phyloP scores from a whole-genome alignment of 192 early-diverging fungal genomes.

The Coemansia furcata region DNA sequence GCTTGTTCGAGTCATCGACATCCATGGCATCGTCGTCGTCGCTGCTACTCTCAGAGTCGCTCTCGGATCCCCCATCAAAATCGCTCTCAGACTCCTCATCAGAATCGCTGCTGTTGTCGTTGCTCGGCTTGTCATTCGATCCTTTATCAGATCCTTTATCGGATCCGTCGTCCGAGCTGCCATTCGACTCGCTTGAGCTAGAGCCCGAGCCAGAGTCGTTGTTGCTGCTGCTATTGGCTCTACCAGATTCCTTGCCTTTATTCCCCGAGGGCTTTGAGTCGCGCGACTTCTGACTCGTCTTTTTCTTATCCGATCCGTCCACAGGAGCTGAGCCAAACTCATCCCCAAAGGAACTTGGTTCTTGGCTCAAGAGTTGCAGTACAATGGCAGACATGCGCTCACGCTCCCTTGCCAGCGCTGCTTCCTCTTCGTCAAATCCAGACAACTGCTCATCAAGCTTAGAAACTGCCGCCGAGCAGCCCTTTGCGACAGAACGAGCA shows the following conservation, averaged over 20 bases:
- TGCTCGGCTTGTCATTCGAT: background rate
- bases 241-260: constrained; percentile 1
- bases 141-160: constrained; percentile 12
- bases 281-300: background rate
- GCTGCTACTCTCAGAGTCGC: constrained; percentile 4
- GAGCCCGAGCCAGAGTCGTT: constrained; percentile 11
- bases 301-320: constrained; percentile 9
- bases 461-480: background rate
- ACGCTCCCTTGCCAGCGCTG: constrained; percentile 27
- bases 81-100: constrained; percentile 6
- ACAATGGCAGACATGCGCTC: constrained; percentile 35
- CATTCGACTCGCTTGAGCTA: constrained; percentile 5
- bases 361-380: constrained; percentile 12
- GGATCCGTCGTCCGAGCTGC: constrained; percentile 5
- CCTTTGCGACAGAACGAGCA: background rate
- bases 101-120: background rate
- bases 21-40: constrained; percentile 33
- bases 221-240: background rate
- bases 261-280: background rate
- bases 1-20: constrained; percentile 15
- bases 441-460: background rate
- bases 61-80: constrained; percentile 7
- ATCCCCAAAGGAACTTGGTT: background rate
- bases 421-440: constrained; percentile 17
- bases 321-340: background rate